These are phyloP conservation scores for Hortiboletus campestris DNA, from an alignment of 768 basidiomycete genomes.

Conservation along the genomic window DNA sequence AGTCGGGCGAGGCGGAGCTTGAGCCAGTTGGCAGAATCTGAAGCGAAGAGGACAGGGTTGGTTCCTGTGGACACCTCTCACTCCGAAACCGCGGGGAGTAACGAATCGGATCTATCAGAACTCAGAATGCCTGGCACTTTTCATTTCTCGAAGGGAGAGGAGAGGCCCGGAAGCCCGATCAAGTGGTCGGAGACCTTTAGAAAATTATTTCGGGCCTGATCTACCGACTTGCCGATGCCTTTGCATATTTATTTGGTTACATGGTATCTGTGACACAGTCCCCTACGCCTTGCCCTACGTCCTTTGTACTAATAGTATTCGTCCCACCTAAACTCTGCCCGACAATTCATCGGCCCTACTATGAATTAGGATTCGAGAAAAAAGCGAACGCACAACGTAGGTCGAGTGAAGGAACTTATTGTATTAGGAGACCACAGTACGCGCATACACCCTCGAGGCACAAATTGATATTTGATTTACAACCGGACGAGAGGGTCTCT, in stretches of 20 bases:
- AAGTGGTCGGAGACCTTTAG: conserved; percentile 21
- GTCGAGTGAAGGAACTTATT: neutral
- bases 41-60: neutral
- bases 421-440: neutral
- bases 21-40: conserved; percentile 4
- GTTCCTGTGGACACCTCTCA: conserved; percentile 4
- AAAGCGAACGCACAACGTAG: neutral
- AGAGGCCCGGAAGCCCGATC: neutral
- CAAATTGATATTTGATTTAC: neutral
- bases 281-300: neutral
- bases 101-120: conserved; percentile 34
- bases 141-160: conserved; percentile 23
- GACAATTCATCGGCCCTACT: neutral
- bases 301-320: too few relatives aligned
- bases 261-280: neutral
- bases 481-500: too few relatives aligned
- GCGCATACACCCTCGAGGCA: neutral
- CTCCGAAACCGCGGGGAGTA: conserved; percentile 14
- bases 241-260: neutral
- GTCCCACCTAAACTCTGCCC: neutral
- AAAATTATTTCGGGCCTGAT: conserved; percentile 18
- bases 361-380: neutral
- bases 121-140: conserved; percentile 55
- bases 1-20: neutral
- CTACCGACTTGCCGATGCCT: neutral